Percentiles rank a stretch among this genome's conserved stretches.
phyloP scores from a whole-genome alignment of 306 rosid genomes.

The Benincasa hispida region DNA sequence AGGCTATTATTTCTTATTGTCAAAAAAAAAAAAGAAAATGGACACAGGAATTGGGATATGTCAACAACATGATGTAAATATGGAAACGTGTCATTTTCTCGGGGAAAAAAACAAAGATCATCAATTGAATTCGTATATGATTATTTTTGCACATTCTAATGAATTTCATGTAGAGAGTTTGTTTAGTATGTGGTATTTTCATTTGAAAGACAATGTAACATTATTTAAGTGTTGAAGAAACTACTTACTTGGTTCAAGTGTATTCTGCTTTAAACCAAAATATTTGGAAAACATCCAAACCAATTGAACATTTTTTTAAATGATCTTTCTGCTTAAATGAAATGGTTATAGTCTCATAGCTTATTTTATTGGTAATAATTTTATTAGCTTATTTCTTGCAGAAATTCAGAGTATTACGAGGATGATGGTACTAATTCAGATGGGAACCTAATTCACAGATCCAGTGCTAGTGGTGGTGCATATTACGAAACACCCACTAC shows the following conservation, averaged over 20 bases:
- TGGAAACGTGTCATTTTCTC: not conserved
- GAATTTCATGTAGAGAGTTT: not conserved
- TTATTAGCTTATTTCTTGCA: slow-evolving; percentile 24
- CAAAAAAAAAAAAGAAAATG: not conserved
- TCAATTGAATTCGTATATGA: not conserved
- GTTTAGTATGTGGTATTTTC: not conserved
- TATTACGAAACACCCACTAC: slow-evolving; percentile 61
- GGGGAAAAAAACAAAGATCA: not conserved
- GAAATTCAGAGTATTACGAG: slow-evolving; percentile 69
- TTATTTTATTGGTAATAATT: slow-evolving; percentile 9
- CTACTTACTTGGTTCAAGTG: not conserved
- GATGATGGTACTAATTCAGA: slow-evolving; percentile 60
- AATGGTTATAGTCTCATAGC: not conserved
- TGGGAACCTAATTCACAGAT: slow-evolving; percentile 53
- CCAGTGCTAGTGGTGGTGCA: slow-evolving; percentile 39
- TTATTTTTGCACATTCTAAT: not conserved
- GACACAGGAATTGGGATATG: not conserved
- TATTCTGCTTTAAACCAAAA: not conserved
- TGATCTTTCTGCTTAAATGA: not conserved
- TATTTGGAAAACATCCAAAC: not conserved
- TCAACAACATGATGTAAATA: not conserved
- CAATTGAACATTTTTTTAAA: not conserved
- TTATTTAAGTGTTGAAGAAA: not conserved
- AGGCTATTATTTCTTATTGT: not conserved
- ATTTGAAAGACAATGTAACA: not conserved